Evolutionary conservation across 768 basidiomycete genomes (phyloP).

Genomic region (Agrocybe pediades): DNA sequence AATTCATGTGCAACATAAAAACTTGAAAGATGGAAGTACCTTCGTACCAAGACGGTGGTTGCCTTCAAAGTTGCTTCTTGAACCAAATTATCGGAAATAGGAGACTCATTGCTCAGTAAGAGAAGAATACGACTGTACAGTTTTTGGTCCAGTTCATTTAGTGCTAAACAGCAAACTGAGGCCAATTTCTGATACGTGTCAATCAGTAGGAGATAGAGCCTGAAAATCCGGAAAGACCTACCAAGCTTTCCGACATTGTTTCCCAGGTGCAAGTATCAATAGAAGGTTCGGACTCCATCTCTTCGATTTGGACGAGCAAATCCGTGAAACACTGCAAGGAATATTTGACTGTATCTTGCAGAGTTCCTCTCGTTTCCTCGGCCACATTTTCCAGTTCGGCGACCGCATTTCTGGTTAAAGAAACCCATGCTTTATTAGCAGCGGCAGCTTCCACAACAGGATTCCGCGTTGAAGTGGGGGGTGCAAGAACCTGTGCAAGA

Average conservation of each 20-base stretch:
- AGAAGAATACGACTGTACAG: slow-evolving; percentile 70
- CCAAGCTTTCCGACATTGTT: slow-evolving; percentile 89
- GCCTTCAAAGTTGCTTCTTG: slow-evolving; percentile 91
- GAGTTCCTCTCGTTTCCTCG: slow-evolving; percentile 34
- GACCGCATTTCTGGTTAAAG: slow-evolving; percentile 58
- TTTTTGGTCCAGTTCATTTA: slow-evolving; percentile 66
- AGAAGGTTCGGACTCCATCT: slow-evolving; percentile 78
- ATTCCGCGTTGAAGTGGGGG: slow-evolving; percentile 27
- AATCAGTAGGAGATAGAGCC: neutral
- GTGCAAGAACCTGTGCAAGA: slow-evolving; percentile 67
- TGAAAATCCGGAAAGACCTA: slow-evolving; percentile 32
- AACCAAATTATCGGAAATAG: slow-evolving; percentile 80
- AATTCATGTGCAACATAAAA: neutral
- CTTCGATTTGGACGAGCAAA: slow-evolving; percentile 76
- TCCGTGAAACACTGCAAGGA: slow-evolving; percentile 80
- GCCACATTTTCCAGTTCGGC: slow-evolving; percentile 40
- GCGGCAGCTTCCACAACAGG: slow-evolving; percentile 72
- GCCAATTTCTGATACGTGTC: slow-evolving; percentile 78
- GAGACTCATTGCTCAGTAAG: slow-evolving; percentile 78
- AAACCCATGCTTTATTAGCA: slow-evolving; percentile 80
- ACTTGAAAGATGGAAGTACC: slow-evolving; percentile 41
- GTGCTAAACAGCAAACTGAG: slow-evolving; percentile 75
- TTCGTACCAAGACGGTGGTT: slow-evolving; percentile 81
- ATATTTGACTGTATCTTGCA: slow-evolving; percentile 55
- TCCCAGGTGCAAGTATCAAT: slow-evolving; percentile 91